These are phyloP conservation scores for Kluyveromyces wickerhamii DNA, from an alignment of 805 yeast genomes.

Conservation along the genomic window DNA sequence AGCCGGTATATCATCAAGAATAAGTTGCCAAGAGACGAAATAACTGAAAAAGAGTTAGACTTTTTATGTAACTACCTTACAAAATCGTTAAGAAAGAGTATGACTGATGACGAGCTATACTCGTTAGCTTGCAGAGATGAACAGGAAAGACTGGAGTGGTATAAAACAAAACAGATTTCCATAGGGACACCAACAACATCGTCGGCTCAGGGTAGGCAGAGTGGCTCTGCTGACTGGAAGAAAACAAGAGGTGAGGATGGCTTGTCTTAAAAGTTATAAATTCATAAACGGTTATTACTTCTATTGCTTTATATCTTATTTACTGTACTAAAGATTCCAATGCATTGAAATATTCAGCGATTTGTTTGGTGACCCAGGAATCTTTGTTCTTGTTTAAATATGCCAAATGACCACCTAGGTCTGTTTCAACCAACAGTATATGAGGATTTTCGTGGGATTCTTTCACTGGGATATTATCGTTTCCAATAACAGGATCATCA, in stretches of 20 bases:
- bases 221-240: conserved; percentile 76
- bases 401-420: conserved; percentile 67
- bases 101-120: conserved; percentile 32
- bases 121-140: conserved; percentile 26
- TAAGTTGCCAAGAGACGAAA: conserved; percentile 39
- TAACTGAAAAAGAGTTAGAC: conserved; percentile 35
- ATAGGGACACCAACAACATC: conserved; percentile 7
- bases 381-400: conserved; percentile 37
- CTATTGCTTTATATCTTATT: no score
- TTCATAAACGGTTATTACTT: no score
- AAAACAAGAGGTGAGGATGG: conserved; percentile 74
- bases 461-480: conserved; percentile 40
- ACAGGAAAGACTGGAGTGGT: conserved; percentile 29
- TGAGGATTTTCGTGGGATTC: conserved; percentile 52
- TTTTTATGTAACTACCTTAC: conserved; percentile 34
- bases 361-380: conserved; percentile 41
- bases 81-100: conserved; percentile 22
- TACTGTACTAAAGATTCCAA: conserved; percentile 29
- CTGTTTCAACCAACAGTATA: conserved; percentile 46
- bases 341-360: conserved; percentile 34
- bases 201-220: conserved; percentile 43
- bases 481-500: conserved; percentile 58
- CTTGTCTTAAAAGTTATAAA: conserved; percentile 8
- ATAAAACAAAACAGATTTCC: conserved; percentile 8
- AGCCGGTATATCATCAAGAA: conserved; percentile 49